Percentiles rank a stretch among this genome's conserved stretches.
Evolutionary conservation across 805 yeast genomes (phyloP).

Genomic region (Cephaloascus fragrans): DNA sequence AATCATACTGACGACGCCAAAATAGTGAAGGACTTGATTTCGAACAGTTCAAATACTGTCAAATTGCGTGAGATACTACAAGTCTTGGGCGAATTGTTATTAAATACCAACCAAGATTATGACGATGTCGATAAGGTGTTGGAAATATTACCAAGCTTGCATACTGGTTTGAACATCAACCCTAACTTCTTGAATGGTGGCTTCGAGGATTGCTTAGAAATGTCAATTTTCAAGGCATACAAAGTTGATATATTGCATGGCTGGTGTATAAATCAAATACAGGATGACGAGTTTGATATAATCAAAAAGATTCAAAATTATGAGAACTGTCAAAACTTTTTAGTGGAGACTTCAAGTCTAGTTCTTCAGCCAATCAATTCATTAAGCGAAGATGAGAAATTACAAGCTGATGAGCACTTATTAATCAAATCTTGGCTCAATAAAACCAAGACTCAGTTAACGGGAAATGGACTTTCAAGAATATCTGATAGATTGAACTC

Average conservation of each 20-base stretch:
- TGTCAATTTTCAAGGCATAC: slow-evolving; percentile 48
- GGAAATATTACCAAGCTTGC: slow-evolving; percentile 49
- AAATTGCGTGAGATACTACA: slow-evolving; percentile 32
- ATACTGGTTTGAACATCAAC: slow-evolving; percentile 63
- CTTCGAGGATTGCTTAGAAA: slow-evolving; percentile 43
- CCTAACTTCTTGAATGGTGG: slow-evolving; percentile 49
- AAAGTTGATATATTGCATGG: slow-evolving; percentile 69
- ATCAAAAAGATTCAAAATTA: slow-evolving; percentile 15
- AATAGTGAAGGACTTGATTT: background rate
- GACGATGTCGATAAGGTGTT: slow-evolving; percentile 33
- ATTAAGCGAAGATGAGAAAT: slow-evolving; percentile 4
- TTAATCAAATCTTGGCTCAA: slow-evolving; percentile 28
- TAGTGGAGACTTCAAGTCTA: slow-evolving; percentile 18
- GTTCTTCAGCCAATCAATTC: slow-evolving; percentile 10
- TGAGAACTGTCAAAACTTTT: slow-evolving; percentile 50
- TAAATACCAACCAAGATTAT: slow-evolving; percentile 14
- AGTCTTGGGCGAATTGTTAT: slow-evolving; percentile 36
- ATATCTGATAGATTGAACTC: slow-evolving; percentile 34
- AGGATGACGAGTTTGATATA: slow-evolving; percentile 5
- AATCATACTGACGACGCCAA: slow-evolving; percentile 4
- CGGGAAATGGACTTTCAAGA: slow-evolving; percentile 50
- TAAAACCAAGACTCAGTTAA: slow-evolving; percentile 65
- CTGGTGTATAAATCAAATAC: slow-evolving; percentile 52
- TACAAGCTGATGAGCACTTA: slow-evolving; percentile 4
- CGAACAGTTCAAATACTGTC: slow-evolving; percentile 10